Evolutionary conservation across 208 protist genomes (phyloP).

Genomic region (Leishmania lainsoni): DNA sequence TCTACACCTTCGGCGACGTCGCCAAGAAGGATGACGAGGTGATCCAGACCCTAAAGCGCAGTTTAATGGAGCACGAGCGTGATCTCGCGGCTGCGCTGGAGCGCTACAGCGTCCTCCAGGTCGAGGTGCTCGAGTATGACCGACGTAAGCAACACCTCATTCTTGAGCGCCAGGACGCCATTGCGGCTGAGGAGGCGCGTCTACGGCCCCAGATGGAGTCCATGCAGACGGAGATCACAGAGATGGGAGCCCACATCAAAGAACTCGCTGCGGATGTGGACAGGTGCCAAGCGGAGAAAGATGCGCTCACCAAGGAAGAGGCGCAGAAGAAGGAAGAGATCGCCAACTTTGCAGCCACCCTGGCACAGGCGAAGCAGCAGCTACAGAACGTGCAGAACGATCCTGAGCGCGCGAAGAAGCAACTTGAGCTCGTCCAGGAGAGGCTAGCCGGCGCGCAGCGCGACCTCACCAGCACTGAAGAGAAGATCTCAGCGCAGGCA

Average conservation of each 20-base stretch:
- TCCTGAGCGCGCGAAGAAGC: conserved; percentile 79
- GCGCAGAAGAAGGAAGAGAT: conserved; percentile 57
- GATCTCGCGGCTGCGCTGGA: conserved; percentile 84
- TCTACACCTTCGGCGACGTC: conserved; percentile 63
- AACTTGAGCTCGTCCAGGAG: conserved; percentile 73
- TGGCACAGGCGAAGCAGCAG: conserved; percentile 73
- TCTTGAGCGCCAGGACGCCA: conserved; percentile 86
- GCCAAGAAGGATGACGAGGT: conserved; percentile 84
- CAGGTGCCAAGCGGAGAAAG: conserved; percentile 42
- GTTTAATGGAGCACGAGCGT: conserved; percentile 69
- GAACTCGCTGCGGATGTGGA: conserved; percentile 50
- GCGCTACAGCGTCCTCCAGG: conserved; percentile 90
- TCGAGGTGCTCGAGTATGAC: conserved; percentile 92
- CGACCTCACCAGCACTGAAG: conserved; percentile 65
- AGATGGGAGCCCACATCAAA: conserved; percentile 83
- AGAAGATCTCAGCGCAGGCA: conserved; percentile 67
- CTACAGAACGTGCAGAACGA: conserved; percentile 81
- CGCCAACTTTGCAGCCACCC: conserved; percentile 45
- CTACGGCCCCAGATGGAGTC: conserved; percentile 83
- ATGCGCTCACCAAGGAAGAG: conserved; percentile 58
- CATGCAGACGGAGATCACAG: conserved; percentile 68
- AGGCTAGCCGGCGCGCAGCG: conserved; percentile 62
- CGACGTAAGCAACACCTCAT: conserved; percentile 86
- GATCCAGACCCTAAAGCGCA: conserved; percentile 83
- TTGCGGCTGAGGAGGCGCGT: conserved; percentile 89